Percentiles rank a stretch among this genome's conserved stretches.
Conservation (phyloP, 2,329 filamentous ascomycete genomes). For the Podosphaera xanthii region DNA sequence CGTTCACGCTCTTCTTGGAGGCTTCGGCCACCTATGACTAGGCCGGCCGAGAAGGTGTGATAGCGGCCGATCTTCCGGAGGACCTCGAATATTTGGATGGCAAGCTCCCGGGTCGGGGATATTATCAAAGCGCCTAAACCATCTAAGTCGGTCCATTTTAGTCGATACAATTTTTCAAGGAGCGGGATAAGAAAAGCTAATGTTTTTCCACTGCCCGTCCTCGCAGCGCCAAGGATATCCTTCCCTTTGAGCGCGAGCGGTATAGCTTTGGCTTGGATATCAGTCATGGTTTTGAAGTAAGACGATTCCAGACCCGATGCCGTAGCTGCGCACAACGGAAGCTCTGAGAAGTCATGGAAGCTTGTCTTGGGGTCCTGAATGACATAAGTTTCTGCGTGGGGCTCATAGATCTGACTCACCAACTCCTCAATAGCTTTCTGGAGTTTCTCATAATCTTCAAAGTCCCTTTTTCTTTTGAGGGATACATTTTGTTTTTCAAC, state of each 20-base stretch:
- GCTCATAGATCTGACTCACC: conserved; percentile 7
- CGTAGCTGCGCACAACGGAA: conserved; percentile 70
- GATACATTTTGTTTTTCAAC: conserved; percentile 8
- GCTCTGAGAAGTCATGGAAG: conserved; percentile 48
- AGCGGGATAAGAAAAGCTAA: conserved; percentile 81
- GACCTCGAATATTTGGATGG: conserved; percentile 92
- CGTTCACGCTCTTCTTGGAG: conserved; percentile 70
- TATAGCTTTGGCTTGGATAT: conserved; percentile 78
- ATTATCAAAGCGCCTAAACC: conserved; percentile 83
- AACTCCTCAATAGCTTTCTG: conserved; percentile 14
- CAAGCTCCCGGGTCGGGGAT: conserved; percentile 81
- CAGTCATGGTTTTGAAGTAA: conserved; percentile 76
- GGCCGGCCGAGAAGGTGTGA: conserved; percentile 74
- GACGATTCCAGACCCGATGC: conserved; percentile 57
- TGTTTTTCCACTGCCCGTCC: conserved; percentile 89
- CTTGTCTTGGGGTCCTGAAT: conserved; percentile 14
- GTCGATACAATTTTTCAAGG: conserved; percentile 74
- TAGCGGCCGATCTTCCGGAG: conserved; percentile 72
- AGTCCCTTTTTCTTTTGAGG: conserved; percentile 15
- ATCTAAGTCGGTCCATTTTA: conserved; percentile 75
- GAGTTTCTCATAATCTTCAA: conserved; percentile 14
- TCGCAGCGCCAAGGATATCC: conserved; percentile 84
- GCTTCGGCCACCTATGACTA: conserved; percentile 86
- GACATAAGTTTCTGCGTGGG: conserved; percentile 2
- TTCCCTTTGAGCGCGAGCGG: conserved; percentile 63